Conservation (phyloP, 2,329 filamentous ascomycete species). For the Colletotrichum tamarilloi region DNA sequence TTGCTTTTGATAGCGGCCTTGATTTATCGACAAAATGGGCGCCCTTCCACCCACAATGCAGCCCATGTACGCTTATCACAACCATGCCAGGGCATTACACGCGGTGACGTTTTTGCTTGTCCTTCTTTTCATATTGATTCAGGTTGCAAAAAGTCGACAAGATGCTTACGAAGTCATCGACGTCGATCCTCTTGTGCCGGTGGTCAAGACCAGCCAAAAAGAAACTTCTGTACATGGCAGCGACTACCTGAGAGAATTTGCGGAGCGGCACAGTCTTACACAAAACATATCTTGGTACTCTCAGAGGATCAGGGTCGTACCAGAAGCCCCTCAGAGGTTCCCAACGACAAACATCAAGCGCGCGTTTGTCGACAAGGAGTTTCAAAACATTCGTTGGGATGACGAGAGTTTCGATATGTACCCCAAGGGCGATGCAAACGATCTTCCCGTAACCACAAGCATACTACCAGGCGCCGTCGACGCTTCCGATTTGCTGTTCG, state of each 20-base stretch:
- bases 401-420: neutral
- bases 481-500: constrained; percentile 49
- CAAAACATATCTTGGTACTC: constrained; percentile 23
- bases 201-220: constrained; percentile 8
- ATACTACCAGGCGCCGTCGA: constrained; percentile 47
- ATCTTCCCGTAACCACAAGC: constrained; percentile 49
- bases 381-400: constrained; percentile 17
- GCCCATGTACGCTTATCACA: constrained; percentile 15
- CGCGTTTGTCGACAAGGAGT: constrained; percentile 1
- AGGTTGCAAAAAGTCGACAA: constrained; percentile 17
- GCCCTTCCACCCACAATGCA: constrained; percentile 12
- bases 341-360: constrained; percentile 16
- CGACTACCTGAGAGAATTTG: constrained; percentile 15
- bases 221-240: neutral
- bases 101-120: constrained; percentile 28
- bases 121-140: constrained; percentile 25
- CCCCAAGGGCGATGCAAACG: constrained; percentile 14
- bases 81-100: constrained; percentile 30
- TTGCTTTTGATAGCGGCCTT: constrained; percentile 6
- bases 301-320: constrained; percentile 4
- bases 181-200: constrained; percentile 19
- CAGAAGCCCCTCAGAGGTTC: neutral
- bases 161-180: constrained; percentile 27
- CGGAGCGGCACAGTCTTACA: constrained; percentile 24
- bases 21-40: neutral